Conservation (phyloP, 106 monocot genomes). For the Platanthera zijinensis region DNA sequence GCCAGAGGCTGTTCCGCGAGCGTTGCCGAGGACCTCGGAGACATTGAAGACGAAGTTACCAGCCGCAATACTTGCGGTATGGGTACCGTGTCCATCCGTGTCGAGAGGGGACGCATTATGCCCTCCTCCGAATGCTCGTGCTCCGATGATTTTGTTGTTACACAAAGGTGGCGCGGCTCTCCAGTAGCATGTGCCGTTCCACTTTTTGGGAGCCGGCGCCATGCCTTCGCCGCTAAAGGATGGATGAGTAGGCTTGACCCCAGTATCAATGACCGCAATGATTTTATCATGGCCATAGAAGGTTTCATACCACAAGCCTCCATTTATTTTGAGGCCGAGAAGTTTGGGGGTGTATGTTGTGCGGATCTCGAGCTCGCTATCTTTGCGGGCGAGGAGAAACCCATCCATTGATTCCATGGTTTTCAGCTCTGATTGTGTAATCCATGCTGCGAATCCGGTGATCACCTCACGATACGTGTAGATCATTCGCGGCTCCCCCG, state of each 20-base stretch:
- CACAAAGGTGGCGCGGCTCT: constrained; percentile 5
- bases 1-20: neutral
- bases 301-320: neutral
- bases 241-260: constrained; percentile 16
- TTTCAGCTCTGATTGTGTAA: neutral
- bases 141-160: constrained; percentile 55
- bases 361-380: neutral
- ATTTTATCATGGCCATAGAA: neutral
- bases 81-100: constrained; percentile 2
- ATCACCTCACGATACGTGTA: constrained; percentile 17
- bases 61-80: constrained; percentile 5
- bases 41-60: neutral
- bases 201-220: constrained; percentile 24
- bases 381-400: constrained; percentile 17
- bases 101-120: neutral
- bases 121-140: neutral
- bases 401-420: constrained; percentile 1
- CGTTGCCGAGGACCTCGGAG: neutral
- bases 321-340: constrained; percentile 3
- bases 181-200: constrained; percentile 50
- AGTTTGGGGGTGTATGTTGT: constrained; percentile 24
- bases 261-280: constrained; percentile 29
- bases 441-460: constrained; percentile 8
- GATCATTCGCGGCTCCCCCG: constrained; percentile 4
- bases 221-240: constrained; percentile 16